phyloP scores from a whole-genome alignment of 345 rosid genomes.

The Salix koriyanagi region DNA sequence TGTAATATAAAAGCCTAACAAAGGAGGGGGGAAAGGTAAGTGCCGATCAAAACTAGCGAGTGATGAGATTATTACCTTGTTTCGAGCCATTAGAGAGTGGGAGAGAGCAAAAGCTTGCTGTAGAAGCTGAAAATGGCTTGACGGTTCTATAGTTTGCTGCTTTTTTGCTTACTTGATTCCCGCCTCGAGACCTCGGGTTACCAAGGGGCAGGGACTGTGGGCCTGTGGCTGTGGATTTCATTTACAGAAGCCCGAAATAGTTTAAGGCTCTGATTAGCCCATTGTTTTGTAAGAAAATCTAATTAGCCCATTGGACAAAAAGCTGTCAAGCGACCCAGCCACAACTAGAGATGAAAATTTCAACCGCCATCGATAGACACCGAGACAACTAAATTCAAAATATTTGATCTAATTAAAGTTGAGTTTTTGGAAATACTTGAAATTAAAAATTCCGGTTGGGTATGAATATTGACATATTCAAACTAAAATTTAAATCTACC shows the following conservation, averaged over 20 bases:
- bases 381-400: too few species aligned
- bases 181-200: conserved; percentile 26
- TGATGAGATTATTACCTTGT: conserved; percentile 37
- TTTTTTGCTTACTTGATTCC: conserved; percentile 6
- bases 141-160: not conserved
- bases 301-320: too few species aligned
- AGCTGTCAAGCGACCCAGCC: too few species aligned
- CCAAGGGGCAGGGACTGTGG: not conserved
- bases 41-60: not conserved
- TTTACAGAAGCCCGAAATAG: not conserved
- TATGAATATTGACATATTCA: too few species aligned
- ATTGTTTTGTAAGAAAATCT: too few species aligned
- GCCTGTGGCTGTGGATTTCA: not conserved
- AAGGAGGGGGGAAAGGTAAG: not conserved
- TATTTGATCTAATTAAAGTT: too few species aligned
- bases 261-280: too few species aligned
- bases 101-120: conserved; percentile 23
- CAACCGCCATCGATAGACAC: too few species aligned
- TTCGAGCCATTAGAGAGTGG: conserved; percentile 58
- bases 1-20: not conserved
- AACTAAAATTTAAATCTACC: too few species aligned
- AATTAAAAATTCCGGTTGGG: too few species aligned
- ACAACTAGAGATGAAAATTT: too few species aligned
- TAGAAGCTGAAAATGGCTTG: conserved; percentile 15
- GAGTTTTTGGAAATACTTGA: too few species aligned